These are phyloP conservation scores for Phytopythium ostracodes DNA, from an alignment of 352 stramenopile genomes.

Conservation along the genomic window DNA sequence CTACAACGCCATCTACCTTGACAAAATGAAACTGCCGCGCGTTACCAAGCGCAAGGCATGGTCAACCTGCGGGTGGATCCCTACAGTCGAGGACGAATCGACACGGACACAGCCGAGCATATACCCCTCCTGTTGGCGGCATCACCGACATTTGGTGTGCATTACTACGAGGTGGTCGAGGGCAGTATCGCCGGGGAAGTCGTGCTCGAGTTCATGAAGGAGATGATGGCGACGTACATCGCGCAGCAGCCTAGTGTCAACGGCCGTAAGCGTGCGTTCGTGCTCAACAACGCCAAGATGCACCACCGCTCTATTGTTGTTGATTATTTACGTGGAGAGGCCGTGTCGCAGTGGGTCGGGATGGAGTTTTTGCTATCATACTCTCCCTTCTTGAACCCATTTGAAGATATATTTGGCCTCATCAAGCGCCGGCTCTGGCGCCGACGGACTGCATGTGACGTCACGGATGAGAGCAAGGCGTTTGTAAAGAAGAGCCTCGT, in stretches of 20 bases:
- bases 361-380: background rate
- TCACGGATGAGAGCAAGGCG: background rate
- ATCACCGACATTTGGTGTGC: background rate
- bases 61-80: background rate
- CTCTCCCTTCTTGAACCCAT: background rate
- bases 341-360: background rate
- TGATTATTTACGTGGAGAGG: background rate
- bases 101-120: background rate
- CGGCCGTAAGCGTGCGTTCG: background rate
- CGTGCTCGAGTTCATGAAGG: background rate
- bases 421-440: background rate
- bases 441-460: background rate
- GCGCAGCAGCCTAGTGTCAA: background rate
- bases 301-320: background rate
- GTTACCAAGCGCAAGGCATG: constrained; percentile 1
- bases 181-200: background rate
- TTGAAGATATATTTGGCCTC: background rate
- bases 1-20: background rate
- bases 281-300: background rate
- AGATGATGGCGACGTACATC: background rate
- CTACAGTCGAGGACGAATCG: background rate
- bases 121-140: background rate
- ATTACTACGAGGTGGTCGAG: background rate
- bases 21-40: background rate
- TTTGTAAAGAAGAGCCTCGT: constrained; percentile 1